Conservation (phyloP, 768 basidiomycete genomes). For the Artomyces pyxidatus region DNA sequence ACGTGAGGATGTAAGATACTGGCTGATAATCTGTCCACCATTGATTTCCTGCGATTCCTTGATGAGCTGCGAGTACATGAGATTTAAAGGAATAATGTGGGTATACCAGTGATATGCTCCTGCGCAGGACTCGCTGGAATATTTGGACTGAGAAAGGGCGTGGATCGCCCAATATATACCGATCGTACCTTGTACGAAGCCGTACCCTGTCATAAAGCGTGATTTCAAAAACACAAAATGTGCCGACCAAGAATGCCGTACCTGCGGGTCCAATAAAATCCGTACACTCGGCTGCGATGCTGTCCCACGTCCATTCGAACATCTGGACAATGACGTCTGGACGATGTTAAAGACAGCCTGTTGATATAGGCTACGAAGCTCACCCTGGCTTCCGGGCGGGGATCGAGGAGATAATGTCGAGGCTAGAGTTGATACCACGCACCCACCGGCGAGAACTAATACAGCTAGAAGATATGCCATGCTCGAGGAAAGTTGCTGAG, state of each 20-base stretch:
- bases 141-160: background rate
- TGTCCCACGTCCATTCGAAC: constrained; percentile 22
- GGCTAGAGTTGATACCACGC: no score
- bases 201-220: background rate
- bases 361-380: no score
- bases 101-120: background rate
- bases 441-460: no score
- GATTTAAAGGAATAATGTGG: no score
- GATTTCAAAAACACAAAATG: background rate
- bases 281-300: constrained; percentile 22
- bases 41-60: constrained; percentile 22
- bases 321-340: constrained; percentile 9
- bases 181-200: background rate
- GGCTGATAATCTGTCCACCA: constrained; percentile 77
- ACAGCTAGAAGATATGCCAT: no score
- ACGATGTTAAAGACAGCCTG: no score
- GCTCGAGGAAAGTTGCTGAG: no score
- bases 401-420: no score
- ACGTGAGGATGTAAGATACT: constrained; percentile 56
- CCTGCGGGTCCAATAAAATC: constrained; percentile 22
- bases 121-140: background rate
- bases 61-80: no score
- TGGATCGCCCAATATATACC: background rate
- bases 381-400: no score
- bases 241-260: background rate